These are phyloP conservation scores for Wallacemonas sp. DNA, from an alignment of 208 protist species.

Conservation along the genomic window DNA sequence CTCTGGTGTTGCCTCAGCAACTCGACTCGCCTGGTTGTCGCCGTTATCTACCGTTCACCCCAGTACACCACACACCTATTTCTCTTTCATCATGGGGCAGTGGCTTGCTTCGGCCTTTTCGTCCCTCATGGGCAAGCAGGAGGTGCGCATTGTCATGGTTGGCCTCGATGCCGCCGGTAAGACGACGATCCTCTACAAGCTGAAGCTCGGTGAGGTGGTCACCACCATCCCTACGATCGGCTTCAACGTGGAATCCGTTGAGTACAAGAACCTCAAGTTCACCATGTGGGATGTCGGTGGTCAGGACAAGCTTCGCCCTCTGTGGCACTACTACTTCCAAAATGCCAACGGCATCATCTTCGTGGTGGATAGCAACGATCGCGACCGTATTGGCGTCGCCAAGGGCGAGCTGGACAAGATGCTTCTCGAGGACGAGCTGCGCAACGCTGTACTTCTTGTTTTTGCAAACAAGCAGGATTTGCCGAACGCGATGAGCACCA, in stretches of 20 bases:
- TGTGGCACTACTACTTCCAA: conserved; percentile 98
- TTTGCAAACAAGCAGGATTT: conserved; percentile 99
- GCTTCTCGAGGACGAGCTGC: conserved; percentile 97
- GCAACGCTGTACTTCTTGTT: conserved; percentile 95
- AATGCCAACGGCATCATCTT: conserved; percentile 97
- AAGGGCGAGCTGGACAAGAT: conserved; percentile 95
- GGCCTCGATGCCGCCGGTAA: conserved; percentile 98
- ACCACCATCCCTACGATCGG: conserved; percentile 98
- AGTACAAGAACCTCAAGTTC: conserved; percentile 97
- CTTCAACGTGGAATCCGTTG: conserved; percentile 97
- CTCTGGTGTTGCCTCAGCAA: conserved; percentile 38
- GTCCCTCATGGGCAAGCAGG: conserved; percentile 94
- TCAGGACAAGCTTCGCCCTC: conserved; percentile 95
- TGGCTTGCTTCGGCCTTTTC: conserved; percentile 72
- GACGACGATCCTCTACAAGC: conserved; percentile 98
- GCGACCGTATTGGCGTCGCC: conserved; percentile 90
- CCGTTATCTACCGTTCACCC: no score
- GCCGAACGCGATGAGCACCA: conserved; percentile 96
- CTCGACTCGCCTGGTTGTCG: conserved; percentile 66
- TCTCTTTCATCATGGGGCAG: conserved; percentile 33
- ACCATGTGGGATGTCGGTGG: conserved; percentile 97
- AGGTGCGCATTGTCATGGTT: conserved; percentile 97
- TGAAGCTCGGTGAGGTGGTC: conserved; percentile 96
- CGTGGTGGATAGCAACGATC: conserved; percentile 97
- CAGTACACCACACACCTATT: no score